Evolutionary conservation across 192 early-diverging fungal species (phyloP).

Genomic region (Coemansia sp.): DNA sequence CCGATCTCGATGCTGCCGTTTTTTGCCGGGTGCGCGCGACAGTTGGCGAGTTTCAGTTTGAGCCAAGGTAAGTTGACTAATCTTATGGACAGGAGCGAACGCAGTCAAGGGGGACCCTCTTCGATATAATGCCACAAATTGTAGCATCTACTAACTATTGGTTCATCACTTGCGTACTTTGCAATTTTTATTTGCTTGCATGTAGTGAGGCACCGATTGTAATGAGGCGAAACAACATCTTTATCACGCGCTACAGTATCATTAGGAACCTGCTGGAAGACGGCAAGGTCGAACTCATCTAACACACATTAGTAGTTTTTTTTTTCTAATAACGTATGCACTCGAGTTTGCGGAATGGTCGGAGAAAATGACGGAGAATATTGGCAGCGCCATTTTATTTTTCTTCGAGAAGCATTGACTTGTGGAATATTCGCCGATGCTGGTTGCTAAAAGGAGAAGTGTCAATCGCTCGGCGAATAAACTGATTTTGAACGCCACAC

Average conservation of each 20-base stretch:
- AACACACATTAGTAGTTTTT: not conserved
- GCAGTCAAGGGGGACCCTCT: not conserved
- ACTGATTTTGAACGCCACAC: not conserved
- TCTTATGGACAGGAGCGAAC: too few relatives aligned
- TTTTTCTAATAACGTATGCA: too few relatives aligned
- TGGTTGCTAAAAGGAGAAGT: not conserved
- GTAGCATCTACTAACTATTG: not conserved
- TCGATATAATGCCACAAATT: not conserved
- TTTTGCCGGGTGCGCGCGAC: constrained; percentile 46
- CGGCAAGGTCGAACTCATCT: constrained; percentile 52
- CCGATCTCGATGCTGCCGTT: constrained; percentile 47
- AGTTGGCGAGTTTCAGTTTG: constrained; percentile 56
- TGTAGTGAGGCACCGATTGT: constrained; percentile 51
- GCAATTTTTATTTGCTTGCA: not conserved
- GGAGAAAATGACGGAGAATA: constrained; percentile 12
- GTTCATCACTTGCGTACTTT: not conserved
- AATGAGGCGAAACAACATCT: constrained; percentile 53
- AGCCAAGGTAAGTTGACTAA: constrained; percentile 25
- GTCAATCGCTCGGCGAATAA: not conserved
- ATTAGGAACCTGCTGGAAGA: constrained; percentile 46
- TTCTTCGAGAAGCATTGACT: not conserved
- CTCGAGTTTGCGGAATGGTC: constrained; percentile 1
- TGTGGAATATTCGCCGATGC: not conserved
- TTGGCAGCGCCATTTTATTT: not conserved
- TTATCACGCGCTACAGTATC: constrained; percentile 54